Base-by-base conservation (phyloP, 164 flowering plant genomes). In the Dillenia suffruticosa region DNA sequence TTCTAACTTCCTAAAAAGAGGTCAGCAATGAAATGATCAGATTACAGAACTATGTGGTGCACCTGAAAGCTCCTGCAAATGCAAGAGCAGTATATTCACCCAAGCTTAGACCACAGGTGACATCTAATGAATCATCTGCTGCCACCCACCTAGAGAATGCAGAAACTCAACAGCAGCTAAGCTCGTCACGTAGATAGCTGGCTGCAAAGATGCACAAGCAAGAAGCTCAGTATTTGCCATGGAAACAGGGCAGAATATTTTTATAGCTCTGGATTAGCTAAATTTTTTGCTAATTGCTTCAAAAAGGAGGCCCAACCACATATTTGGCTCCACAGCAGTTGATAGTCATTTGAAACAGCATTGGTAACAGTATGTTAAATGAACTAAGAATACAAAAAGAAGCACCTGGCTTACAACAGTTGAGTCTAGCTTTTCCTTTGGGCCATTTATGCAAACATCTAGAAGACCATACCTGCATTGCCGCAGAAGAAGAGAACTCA, bases 51-150 rank as follows among this genome's bases (percentile, higher is more conserved):
- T 15, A 49, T 44, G 57, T 60, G 58, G 24, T 62, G 57, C 62
- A 95, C 97, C 97, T 87, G 81, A 92, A 92, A 71, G 99, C 94
- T 68, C 92, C 99, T 59, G 99, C 86, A 85, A 92, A 95, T 72
- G 97, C 96, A 65, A 95, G 81, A 62, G 99, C 99, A 71, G 99
- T 94, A 67, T 91, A 95, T 74, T 95, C 99, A 74, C 99, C 99
- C 82, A 95, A 81, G 68, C 99, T 95, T 58, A 95, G 83, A 62
- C 97, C 99, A 69, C 99, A 92, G n/a, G 97, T 90, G 49, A 95
- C 97, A 80, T 95, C 97, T 43, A 85, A 90, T 49, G 96, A 92
- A 69, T 95, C 94, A 70, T 88, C 68, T 85, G 86, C 74, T 88
- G 97, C 44, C 97, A 97, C 65, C 96, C 97, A 22, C 92, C 99